phyloP scores from a whole-genome alignment of 495 filamentous ascomycete species.

The Penicillium maclennaniae region DNA sequence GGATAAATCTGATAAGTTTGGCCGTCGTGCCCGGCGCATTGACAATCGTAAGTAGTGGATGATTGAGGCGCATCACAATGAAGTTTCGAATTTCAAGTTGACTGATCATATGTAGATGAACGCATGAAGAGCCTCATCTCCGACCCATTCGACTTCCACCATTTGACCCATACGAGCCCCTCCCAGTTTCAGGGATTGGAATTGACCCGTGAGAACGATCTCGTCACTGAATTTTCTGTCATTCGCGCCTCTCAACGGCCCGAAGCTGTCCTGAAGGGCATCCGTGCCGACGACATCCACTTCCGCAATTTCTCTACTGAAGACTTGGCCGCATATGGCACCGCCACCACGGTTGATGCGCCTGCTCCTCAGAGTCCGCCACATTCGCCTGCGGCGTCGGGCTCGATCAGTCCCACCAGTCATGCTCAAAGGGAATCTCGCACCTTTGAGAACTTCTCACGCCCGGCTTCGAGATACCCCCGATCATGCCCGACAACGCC shows the following conservation, averaged over 20 bases:
- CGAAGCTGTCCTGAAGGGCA: conserved; percentile 56
- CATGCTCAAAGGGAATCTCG: conserved; percentile 32
- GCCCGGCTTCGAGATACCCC: conserved; percentile 40
- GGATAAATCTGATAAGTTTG: conserved; percentile 34
- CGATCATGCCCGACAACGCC: conserved; percentile 27
- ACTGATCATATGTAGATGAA: conserved; percentile 22
- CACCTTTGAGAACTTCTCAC: conserved; percentile 48
- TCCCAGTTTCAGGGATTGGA: conserved; percentile 59
- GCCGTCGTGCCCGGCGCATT: conserved; percentile 29
- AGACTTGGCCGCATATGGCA: conserved; percentile 25
- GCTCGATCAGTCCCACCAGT: conserved; percentile 15
- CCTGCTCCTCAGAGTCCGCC: conserved; percentile 21
- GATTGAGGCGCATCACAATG: neutral
- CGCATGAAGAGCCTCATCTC: conserved; percentile 60
- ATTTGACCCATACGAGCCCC: conserved; percentile 72
- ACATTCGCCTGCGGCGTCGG: conserved; percentile 17
- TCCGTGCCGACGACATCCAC: conserved; percentile 61
- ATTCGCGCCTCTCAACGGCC: conserved; percentile 65
- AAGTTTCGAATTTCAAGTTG: neutral
- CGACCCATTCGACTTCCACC: conserved; percentile 83
- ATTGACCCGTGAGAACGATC: conserved; percentile 53
- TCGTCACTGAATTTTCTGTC: conserved; percentile 63
- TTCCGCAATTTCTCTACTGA: conserved; percentile 61
- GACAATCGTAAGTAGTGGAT: conserved; percentile 32
- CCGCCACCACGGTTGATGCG: conserved; percentile 24